A percentile compares a stretch with the other conserved stretches of the same genome.
These are phyloP conservation scores for Kandelia obovata DNA, from an alignment of 345 rosid genomes.

Conservation along the genomic window DNA sequence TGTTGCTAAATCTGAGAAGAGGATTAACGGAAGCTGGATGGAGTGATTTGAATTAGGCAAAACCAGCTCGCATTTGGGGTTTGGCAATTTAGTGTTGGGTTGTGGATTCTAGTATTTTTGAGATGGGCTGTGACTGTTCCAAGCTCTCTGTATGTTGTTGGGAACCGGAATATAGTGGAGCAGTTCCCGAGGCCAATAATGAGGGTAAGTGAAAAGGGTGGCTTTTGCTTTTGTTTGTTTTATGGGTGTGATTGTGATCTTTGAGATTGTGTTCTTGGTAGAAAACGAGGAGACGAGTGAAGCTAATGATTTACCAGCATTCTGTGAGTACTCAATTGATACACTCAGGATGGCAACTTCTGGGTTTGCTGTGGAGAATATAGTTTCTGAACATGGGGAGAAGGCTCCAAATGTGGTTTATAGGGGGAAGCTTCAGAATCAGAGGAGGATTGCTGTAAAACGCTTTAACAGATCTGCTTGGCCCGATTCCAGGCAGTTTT, in stretches of 20 bases:
- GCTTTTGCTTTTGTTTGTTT: conserved; percentile 7
- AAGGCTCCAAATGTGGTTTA: conserved; percentile 47
- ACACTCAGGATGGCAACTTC: conserved; percentile 44
- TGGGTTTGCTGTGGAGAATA: conserved; percentile 41
- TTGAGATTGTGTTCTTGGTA: conserved; percentile 13
- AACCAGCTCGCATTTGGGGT: neutral
- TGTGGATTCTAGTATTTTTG: conserved; percentile 16
- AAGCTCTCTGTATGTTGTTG: conserved; percentile 37
- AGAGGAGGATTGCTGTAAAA: conserved; percentile 39
- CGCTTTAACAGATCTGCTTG: conserved; percentile 43
- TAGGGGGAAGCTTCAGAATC: conserved; percentile 42
- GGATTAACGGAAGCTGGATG: conserved; percentile 11
- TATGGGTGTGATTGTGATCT: conserved; percentile 7
- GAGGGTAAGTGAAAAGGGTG: conserved; percentile 30
- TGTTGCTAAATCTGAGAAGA: neutral
- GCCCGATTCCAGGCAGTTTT: conserved; percentile 44
- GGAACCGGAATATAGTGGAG: conserved; percentile 26
- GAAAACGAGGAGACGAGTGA: conserved; percentile 29
- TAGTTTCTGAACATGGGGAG: conserved; percentile 49
- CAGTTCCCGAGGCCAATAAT: conserved; percentile 25
- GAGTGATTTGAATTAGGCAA: conserved; percentile 7
- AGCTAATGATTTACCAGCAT: conserved; percentile 27
- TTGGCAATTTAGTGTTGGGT: neutral
- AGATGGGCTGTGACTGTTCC: conserved; percentile 46
- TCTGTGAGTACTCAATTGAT: conserved; percentile 34